Conservation (phyloP, 2,329 filamentous ascomycete species). For the Periconia digitata region DNA sequence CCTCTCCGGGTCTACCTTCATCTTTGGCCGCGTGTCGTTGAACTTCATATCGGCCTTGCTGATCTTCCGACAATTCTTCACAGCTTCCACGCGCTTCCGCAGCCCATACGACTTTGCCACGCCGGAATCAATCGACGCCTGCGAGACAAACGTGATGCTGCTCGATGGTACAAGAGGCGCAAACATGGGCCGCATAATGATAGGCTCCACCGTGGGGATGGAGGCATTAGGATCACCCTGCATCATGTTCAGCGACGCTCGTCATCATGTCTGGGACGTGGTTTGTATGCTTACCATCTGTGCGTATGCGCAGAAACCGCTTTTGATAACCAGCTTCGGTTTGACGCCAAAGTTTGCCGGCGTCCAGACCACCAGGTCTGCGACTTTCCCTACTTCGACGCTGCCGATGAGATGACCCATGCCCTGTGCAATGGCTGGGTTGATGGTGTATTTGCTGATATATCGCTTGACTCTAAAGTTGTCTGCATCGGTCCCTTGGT, state of each 20-base stretch:
- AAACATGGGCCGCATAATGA: constrained; percentile 85
- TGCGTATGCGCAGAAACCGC: constrained; percentile 78
- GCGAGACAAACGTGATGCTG: constrained; percentile 81
- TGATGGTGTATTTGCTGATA: constrained; percentile 94
- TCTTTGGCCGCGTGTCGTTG: constrained; percentile 79
- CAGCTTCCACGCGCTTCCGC: constrained; percentile 76
- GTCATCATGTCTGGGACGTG: constrained; percentile 4
- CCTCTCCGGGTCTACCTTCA: constrained; percentile 89
- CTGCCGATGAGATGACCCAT: constrained; percentile 86
- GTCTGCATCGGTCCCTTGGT: constrained; percentile 76
- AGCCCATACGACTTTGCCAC: constrained; percentile 71
- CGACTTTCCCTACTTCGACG: constrained; percentile 84
- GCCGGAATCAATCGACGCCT: constrained; percentile 68
- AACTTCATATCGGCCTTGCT: constrained; percentile 88
- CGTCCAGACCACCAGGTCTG: constrained; percentile 86
- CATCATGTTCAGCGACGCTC: too few species aligned
- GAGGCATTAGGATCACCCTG: constrained; percentile 54
- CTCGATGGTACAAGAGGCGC: constrained; percentile 70
- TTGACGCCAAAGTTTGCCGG: constrained; percentile 86
- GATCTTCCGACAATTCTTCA: constrained; percentile 72
- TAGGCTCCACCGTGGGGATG: constrained; percentile 84
- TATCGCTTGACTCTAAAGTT: constrained; percentile 93
- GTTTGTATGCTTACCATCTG: constrained; percentile 68
- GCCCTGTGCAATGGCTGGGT: constrained; percentile 87
- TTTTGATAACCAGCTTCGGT: constrained; percentile 79